phyloP scores from a whole-genome alignment of 495 filamentous ascomycete genomes.

The Diplogelasinospora grovesii region DNA sequence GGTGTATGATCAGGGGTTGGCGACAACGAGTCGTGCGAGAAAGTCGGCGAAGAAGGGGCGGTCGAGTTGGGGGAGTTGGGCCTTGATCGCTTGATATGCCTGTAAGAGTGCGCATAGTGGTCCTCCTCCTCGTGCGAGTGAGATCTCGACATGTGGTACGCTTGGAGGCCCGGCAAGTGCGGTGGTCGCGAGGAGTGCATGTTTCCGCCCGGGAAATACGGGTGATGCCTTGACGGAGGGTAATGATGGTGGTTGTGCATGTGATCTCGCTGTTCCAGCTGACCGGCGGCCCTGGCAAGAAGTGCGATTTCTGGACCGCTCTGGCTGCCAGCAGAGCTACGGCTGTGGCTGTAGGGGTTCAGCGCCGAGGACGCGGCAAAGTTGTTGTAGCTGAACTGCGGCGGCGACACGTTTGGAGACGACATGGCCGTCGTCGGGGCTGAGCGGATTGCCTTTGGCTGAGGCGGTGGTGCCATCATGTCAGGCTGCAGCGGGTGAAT shows the following conservation, averaged over 20 bases:
- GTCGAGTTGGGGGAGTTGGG: constrained; percentile 93
- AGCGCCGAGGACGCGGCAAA: constrained; percentile 50
- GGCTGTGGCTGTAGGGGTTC: constrained; percentile 58
- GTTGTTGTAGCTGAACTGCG: constrained; percentile 74
- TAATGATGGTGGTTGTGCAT: constrained; percentile 48
- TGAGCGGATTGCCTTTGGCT: constrained; percentile 57
- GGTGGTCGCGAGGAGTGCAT: constrained; percentile 48
- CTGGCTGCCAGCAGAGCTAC: constrained; percentile 39
- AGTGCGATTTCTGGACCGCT: constrained; percentile 72
- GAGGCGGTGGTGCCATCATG: constrained; percentile 77
- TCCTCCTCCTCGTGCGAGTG: constrained; percentile 82
- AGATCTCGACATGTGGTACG: constrained; percentile 88
- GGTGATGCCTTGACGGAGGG: constrained; percentile 36
- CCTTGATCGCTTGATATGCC: constrained; percentile 76
- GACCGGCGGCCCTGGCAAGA: constrained; percentile 82
- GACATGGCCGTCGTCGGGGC: constrained; percentile 84
- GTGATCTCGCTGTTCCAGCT: constrained; percentile 76
- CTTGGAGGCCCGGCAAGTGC: constrained; percentile 67
- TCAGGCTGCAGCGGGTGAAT: constrained; percentile 41
- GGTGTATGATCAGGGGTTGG: constrained; percentile 97
- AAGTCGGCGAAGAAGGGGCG: constrained; percentile 93
- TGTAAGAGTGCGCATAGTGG: constrained; percentile 51
- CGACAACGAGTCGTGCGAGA: constrained; percentile 92
- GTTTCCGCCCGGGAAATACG: constrained; percentile 54
- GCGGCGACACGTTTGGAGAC: constrained; percentile 93